Conservation (phyloP, 371 early-diverging fungal species). For the Mortierella sp. region DNA sequence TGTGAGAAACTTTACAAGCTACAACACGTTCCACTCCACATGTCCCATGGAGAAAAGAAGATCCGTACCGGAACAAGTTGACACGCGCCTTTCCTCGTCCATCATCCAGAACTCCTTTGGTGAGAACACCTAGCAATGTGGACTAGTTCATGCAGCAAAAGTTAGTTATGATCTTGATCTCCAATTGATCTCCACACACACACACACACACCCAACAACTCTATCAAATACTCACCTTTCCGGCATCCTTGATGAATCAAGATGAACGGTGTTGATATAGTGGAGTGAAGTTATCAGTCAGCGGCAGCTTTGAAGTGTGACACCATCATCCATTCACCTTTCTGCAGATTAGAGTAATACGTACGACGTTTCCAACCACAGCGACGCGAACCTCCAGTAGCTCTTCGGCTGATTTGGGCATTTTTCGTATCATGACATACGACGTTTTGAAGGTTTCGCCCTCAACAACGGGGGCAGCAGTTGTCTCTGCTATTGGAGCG, state of each 20-base stretch:
- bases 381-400: slow-evolving; percentile 88
- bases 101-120: slow-evolving; percentile 90
- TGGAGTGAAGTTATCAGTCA: neutral
- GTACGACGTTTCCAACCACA: slow-evolving; percentile 91
- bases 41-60: too few relatives aligned
- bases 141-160: slow-evolving; percentile 57
- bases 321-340: neutral
- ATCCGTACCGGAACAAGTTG: slow-evolving; percentile 80
- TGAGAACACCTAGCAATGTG: slow-evolving; percentile 90
- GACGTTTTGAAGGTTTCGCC: slow-evolving; percentile 47
- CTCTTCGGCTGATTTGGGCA: slow-evolving; percentile 76
- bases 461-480: slow-evolving; percentile 7
- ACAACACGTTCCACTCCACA: neutral
- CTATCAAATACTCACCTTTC: slow-evolving; percentile 54
- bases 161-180: neutral
- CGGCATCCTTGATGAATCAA: slow-evolving; percentile 60
- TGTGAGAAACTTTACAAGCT: neutral
- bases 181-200: neutral
- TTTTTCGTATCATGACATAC: slow-evolving; percentile 76
- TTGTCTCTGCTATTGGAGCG: slow-evolving; percentile 1
- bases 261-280: neutral
- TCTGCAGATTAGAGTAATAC: slow-evolving; percentile 6
- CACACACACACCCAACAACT: neutral
- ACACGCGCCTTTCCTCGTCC: slow-evolving; percentile 93
- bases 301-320: neutral